A percentile compares a stretch with the other conserved stretches of the same genome.
These are phyloP conservation scores for Phytophthora crassamura DNA, from an alignment of 352 stramenopile genomes.

Conservation along the genomic window DNA sequence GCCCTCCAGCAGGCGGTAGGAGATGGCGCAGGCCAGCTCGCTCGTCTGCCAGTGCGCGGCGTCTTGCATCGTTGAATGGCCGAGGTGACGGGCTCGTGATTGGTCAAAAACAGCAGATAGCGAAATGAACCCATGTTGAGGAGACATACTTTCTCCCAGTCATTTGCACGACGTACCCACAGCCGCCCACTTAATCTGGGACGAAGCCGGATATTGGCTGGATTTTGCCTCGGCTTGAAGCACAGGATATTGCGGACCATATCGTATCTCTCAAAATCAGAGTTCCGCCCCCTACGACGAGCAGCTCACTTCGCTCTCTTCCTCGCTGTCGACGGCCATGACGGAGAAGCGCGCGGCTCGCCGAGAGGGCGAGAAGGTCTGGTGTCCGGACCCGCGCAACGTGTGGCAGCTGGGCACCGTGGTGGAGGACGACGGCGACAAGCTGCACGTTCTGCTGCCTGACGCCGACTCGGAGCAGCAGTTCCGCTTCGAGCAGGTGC, in stretches of 20 bases:
- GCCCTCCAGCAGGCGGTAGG: slow-evolving; percentile 43
- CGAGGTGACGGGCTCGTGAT: slow-evolving; percentile 15
- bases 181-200: slow-evolving; percentile 8
- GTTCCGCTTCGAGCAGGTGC: slow-evolving; percentile 82
- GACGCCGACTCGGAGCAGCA: slow-evolving; percentile 84
- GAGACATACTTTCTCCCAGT: slow-evolving; percentile 11
- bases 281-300: slow-evolving; percentile 12
- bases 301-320: slow-evolving; percentile 9
- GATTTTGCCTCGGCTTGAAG: too few species aligned
- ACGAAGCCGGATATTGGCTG: slow-evolving; percentile 6
- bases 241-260: slow-evolving; percentile 18
- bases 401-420: slow-evolving; percentile 89
- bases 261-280: slow-evolving; percentile 35
- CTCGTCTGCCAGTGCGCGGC: slow-evolving; percentile 44
- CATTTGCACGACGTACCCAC: slow-evolving; percentile 13
- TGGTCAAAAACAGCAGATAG: slow-evolving; percentile 11
- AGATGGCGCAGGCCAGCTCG: slow-evolving; percentile 44
- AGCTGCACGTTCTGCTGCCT: slow-evolving; percentile 83
- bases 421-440: slow-evolving; percentile 86
- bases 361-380: slow-evolving; percentile 89
- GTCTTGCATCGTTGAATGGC: slow-evolving; percentile 12
- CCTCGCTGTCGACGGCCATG: slow-evolving; percentile 24
- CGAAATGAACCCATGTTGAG: slow-evolving; percentile 27
- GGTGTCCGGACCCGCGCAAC: slow-evolving; percentile 85
- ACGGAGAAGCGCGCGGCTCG: slow-evolving; percentile 60